Base-by-base conservation (phyloP, 75 land plant species). In the Ceratopteris richardii region DNA sequence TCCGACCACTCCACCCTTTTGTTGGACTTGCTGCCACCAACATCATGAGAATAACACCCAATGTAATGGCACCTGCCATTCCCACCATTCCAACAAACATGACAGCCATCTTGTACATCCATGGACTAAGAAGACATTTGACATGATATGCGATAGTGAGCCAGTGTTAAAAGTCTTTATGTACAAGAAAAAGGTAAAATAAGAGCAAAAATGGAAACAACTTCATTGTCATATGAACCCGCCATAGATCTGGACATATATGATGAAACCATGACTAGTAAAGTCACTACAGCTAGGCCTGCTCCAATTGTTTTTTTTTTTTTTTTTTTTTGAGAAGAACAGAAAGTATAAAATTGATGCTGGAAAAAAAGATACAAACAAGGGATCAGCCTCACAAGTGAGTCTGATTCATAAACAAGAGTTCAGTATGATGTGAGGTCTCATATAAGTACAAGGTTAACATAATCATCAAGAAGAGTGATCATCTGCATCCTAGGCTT, bases 1-100 rank as follows among this genome's bases (percentile, higher is more conserved):
- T 95, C 33, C 99, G 80, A 27, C 99, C 99, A 86, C 99, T 95
- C 99, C 99, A 95, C 20, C 99, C 99, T 65, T 86, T 95, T 40
- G 99, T 95, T 31, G 99, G 99, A 54, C 99, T 95, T 1, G 96
- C 81, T 54, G 99, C 99, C 51, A 95, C 99, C 56, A 90, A 54
- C 29, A 92, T 88, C 31, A 80, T 65, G 46, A 95, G 80, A 44
- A 90, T 54, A 37, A 80, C 91, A 40, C 82, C 43, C 47, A 84
- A 69, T 56, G 76, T 85, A 58, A 63, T 26, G 58, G 83, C 82
- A 31, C 85, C 80, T 19, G 70, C 77, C 78, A 86, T 60, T 52
- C 96, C 98, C 70, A 79, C 61, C 28, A 85, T 72, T 23, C 85
- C 57, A 31, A 88, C 85, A 44, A 88, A 80, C 7, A 87, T 70